Base-by-base conservation (phyloP, 805 yeast genomes). In the Pichia californica region DNA sequence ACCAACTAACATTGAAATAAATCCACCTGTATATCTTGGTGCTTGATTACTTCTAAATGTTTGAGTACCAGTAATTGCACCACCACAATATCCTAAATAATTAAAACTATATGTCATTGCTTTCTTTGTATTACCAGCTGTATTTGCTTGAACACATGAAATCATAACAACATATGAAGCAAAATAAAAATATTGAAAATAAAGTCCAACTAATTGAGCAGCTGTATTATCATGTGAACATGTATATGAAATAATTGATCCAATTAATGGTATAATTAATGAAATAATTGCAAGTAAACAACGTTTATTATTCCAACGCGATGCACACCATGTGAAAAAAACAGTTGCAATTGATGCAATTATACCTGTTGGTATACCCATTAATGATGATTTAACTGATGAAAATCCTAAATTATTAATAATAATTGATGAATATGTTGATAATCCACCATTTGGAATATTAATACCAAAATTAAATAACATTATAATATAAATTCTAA, bases 51-150 rank as follows among this genome's bases (percentile, higher is more conserved):
- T 52, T 44, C 65, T 64, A 58, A 70, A 71, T n/a, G 72, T 58
- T 47, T 71, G 76, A 1, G 77, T 68, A n/a, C 75, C 77, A 27
- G 69, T 64, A 38, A 73, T 57, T 31, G 69, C 64, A 30, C 71
- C 74, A 43, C 70, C 59, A 23, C 71, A 64, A 32, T 38, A 38
- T 14, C 67, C 70, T n/a, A 41, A 28, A 74, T 78, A 74, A 7
- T 79, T 75, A 21, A 70, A 52, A 9, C 74, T 77, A 51, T 72
- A 72, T 35, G 81, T 57, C 26, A 71, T 67, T 23, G 41, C 3
- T 18, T 77, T 58, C 52, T 78, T 79, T 4, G 81, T 75, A 38
- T 75, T 72, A 5, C 84, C 84, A 1, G 84, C 78, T 8, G 82
- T 75, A 52, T 78, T 79, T 38, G 81, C 48, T 37, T 43, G 41